Evolutionary conservation across 2,329 filamentous ascomycete species (phyloP).

Genomic region (Pyrenochaeta sp.): DNA sequence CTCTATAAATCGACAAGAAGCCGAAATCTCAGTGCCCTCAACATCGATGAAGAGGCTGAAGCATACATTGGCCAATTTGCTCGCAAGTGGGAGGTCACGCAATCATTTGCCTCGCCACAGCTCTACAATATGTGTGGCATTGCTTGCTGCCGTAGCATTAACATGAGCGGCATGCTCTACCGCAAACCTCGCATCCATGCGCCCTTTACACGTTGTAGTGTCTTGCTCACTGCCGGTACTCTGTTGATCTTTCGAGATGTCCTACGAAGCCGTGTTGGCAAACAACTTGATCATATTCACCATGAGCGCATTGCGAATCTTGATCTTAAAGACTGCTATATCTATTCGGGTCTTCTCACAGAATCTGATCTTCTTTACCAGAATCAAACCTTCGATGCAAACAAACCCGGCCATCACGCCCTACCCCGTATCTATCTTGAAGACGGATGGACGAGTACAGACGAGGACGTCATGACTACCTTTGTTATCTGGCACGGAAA

Average conservation of each 20-base stretch:
- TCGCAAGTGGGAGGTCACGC: conserved; percentile 71
- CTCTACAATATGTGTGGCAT: conserved; percentile 75
- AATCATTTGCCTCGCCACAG: conserved; percentile 67
- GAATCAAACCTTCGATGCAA: conserved; percentile 70
- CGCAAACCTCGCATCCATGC: conserved; percentile 69
- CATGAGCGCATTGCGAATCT: conserved; percentile 67
- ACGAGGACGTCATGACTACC: conserved; percentile 71
- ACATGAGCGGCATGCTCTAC: conserved; percentile 68
- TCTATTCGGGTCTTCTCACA: conserved; percentile 70
- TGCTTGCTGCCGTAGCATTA: conserved; percentile 66
- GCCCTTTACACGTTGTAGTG: conserved; percentile 67
- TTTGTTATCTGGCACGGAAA: conserved; percentile 72
- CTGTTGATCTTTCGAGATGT: conserved; percentile 69
- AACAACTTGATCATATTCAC: conserved; percentile 66
- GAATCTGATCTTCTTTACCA: conserved; percentile 69
- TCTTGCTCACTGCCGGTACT: conserved; percentile 67
- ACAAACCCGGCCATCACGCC: conserved; percentile 65
- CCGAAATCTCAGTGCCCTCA: conserved; percentile 65
- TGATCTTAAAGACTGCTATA: conserved; percentile 68
- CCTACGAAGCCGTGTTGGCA: conserved; percentile 62
- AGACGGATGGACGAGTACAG: conserved; percentile 67
- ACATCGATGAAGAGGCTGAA: conserved; percentile 71
- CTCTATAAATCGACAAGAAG: conserved; percentile 65
- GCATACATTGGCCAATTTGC: conserved; percentile 71
- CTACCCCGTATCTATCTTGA: conserved; percentile 67